These are phyloP conservation scores for Hyaloscypha hepaticicola DNA, from an alignment of 495 filamentous ascomycete species.

Conservation along the genomic window DNA sequence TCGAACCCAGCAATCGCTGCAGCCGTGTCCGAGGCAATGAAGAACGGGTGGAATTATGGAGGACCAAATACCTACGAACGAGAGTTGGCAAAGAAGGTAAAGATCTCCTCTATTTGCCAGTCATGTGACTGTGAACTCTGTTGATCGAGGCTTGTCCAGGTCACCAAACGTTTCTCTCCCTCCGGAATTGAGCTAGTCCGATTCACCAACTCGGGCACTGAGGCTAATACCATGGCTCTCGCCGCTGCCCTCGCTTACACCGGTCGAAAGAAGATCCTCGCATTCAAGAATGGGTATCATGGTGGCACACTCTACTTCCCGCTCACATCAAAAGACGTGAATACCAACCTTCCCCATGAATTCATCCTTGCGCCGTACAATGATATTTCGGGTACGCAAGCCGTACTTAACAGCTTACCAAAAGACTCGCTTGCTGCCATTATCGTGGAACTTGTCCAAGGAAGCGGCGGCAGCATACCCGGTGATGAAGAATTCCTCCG, in stretches of 20 bases:
- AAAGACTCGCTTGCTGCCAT: slow-evolving; percentile 50
- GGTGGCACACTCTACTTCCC: slow-evolving; percentile 48
- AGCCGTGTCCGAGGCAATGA: slow-evolving; percentile 35
- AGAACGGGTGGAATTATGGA: slow-evolving; percentile 36
- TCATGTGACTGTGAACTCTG: background rate
- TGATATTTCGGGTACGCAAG: slow-evolving; percentile 40
- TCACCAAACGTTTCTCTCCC: slow-evolving; percentile 20
- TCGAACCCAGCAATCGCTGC: slow-evolving; percentile 43
- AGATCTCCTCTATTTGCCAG: background rate
- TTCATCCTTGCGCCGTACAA: slow-evolving; percentile 55
- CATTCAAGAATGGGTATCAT: slow-evolving; percentile 50
- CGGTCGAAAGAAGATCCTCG: slow-evolving; percentile 34
- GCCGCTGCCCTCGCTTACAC: slow-evolving; percentile 35
- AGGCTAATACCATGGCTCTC: slow-evolving; percentile 40
- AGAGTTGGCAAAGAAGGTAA: slow-evolving; percentile 34
- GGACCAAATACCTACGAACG: slow-evolving; percentile 34
- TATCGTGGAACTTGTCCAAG: slow-evolving; percentile 60
- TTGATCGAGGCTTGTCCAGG: slow-evolving; percentile 4
- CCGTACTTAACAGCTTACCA: slow-evolving; percentile 33
- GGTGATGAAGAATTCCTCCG: slow-evolving; percentile 45
- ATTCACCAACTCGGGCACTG: slow-evolving; percentile 43
- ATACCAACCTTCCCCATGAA: slow-evolving; percentile 42
- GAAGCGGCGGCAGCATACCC: slow-evolving; percentile 50
- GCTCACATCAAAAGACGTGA: slow-evolving; percentile 14
- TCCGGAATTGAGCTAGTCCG: slow-evolving; percentile 36